Conservation (phyloP, 2,329 filamentous ascomycete genomes). For the Cladosporium halotolerans region DNA sequence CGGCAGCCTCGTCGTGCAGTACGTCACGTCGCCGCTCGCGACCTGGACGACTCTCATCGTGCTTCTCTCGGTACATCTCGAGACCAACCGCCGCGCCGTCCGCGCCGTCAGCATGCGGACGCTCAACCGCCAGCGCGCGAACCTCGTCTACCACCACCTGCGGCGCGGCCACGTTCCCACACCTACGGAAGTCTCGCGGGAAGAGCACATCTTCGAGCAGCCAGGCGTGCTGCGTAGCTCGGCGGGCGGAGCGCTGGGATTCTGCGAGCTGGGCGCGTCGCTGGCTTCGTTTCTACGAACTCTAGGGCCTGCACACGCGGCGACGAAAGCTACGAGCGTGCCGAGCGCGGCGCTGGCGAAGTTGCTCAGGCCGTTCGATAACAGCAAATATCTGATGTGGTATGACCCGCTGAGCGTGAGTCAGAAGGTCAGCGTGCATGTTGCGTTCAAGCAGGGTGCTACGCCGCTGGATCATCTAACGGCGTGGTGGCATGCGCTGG, state of each 20-base stretch:
- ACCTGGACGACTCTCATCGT: conserved; percentile 69
- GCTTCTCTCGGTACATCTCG: conserved; percentile 70
- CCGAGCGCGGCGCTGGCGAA: conserved; percentile 32
- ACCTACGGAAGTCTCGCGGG: conserved; percentile 57
- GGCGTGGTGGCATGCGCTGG: conserved; percentile 57
- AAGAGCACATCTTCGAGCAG: conserved; percentile 54
- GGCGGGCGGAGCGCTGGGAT: conserved; percentile 43
- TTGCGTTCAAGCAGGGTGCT: conserved; percentile 58
- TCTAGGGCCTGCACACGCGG: conserved; percentile 21
- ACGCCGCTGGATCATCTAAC: conserved; percentile 47
- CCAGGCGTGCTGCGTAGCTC: conserved; percentile 60
- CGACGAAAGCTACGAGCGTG: conserved; percentile 21
- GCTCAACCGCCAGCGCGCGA: conserved; percentile 80
- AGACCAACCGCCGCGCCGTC: conserved; percentile 82
- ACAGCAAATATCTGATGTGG: conserved; percentile 58
- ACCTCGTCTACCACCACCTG: conserved; percentile 62
- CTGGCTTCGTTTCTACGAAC: conserved; percentile 19
- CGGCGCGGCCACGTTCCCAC: conserved; percentile 45
- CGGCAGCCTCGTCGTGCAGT: conserved; percentile 73
- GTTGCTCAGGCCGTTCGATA: conserved; percentile 46
- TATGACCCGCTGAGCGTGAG: conserved; percentile 34
- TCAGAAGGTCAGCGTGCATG: conserved; percentile 32
- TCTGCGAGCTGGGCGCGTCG: conserved; percentile 47
- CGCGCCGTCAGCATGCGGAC: conserved; percentile 74
- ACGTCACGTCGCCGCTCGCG: conserved; percentile 61